These are phyloP conservation scores for Xylariaceae sp. DNA, from an alignment of 2,329 filamentous ascomycete genomes.

Conservation along the genomic window DNA sequence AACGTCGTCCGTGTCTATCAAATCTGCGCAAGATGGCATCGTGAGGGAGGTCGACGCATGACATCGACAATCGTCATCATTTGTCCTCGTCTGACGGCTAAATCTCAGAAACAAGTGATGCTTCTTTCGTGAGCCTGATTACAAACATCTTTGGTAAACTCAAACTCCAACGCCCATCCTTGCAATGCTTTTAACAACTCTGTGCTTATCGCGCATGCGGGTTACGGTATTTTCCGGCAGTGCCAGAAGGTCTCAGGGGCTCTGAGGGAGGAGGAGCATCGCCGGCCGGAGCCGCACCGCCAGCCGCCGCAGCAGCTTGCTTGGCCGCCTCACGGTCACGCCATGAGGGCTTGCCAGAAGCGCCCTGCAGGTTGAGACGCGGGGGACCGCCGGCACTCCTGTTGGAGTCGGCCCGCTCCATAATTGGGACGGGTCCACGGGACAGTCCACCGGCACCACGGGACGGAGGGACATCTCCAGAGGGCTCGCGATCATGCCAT, in stretches of 20 bases:
- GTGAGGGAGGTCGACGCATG: background rate
- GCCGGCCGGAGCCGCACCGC: conserved; percentile 13
- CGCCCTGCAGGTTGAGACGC: conserved; percentile 54
- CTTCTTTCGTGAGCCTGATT: conserved; percentile 27
- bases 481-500: conserved; percentile 54
- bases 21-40: background rate
- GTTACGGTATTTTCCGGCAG: conserved; percentile 57
- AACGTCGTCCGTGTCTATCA: background rate
- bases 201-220: conserved; percentile 37
- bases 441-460: conserved; percentile 28
- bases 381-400: conserved; percentile 43
- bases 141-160: conserved; percentile 28
- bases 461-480: conserved; percentile 27
- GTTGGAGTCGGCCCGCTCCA: conserved; percentile 28
- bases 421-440: conserved; percentile 25
- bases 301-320: conserved; percentile 24
- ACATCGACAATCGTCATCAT: conserved; percentile 11
- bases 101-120: conserved; percentile 13
- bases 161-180: conserved; percentile 30
- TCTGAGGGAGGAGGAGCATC: conserved; percentile 34
- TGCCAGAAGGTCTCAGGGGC: conserved; percentile 48
- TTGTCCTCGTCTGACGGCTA: conserved; percentile 11
- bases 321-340: conserved; percentile 63
- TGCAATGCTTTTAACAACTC: conserved; percentile 26
- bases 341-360: conserved; percentile 62